These are phyloP conservation scores for Proliferodiscus dingleyae DNA, from an alignment of 2,329 filamentous ascomycete species.

Conservation along the genomic window DNA sequence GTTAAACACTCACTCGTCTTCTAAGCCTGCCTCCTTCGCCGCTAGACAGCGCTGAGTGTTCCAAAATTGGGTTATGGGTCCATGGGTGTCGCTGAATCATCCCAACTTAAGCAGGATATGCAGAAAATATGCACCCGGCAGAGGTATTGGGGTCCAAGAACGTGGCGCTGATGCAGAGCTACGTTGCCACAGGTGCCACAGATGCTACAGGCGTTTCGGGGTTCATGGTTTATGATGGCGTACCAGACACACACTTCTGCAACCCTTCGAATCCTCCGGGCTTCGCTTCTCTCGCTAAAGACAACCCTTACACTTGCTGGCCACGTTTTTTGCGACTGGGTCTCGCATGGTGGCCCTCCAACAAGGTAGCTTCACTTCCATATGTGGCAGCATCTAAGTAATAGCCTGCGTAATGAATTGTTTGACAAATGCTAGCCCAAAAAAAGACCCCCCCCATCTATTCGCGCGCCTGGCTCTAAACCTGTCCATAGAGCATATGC, in stretches of 20 bases:
- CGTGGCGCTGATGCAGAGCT: not conserved
- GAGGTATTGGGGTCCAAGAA: not conserved
- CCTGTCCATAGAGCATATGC: conserved; percentile 4
- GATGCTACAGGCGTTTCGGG: too few relatives aligned
- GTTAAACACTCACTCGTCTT: too few relatives aligned
- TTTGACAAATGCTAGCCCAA: not conserved
- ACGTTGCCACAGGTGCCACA: not conserved
- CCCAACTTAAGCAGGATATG: not conserved
- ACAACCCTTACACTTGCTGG: not conserved
- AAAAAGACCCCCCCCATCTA: conserved; percentile 1
- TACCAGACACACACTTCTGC: not conserved
- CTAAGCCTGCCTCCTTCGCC: not conserved
- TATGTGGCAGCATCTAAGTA: not conserved
- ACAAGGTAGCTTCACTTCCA: not conserved
- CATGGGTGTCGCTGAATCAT: not conserved
- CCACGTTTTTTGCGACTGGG: not conserved
- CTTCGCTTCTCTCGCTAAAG: not conserved
- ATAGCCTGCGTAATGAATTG: not conserved
- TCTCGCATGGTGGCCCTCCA: not conserved
- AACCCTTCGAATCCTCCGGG: not conserved
- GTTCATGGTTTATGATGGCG: not conserved
- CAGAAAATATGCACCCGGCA: not conserved
- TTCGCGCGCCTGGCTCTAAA: conserved; percentile 2
- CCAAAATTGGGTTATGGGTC: too few relatives aligned
- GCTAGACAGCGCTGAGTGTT: too few relatives aligned